Conservation (phyloP, 228 moss, liverwort and hornwort species). For the Sphagnum magellanicum region DNA sequence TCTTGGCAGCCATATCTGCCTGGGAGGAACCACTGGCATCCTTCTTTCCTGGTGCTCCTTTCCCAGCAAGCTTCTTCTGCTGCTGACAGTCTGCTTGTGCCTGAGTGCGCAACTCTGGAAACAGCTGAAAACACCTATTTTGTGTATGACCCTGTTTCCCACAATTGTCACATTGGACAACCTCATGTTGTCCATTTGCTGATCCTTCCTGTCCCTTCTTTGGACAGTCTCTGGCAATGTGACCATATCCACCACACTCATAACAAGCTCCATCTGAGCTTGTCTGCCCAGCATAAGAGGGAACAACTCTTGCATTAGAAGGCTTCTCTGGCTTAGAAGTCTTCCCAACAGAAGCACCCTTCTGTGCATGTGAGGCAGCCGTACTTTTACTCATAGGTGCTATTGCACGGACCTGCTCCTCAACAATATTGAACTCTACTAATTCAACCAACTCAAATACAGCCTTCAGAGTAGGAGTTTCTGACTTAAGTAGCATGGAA, state of each 20-base stretch:
- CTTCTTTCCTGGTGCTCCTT: not conserved
- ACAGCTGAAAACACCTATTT: not conserved
- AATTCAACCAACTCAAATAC: not conserved
- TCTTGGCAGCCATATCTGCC: too few species aligned
- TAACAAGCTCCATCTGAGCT: too few species aligned
- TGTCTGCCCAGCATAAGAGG: too few species aligned
- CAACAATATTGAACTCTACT: slow-evolving; percentile 2
- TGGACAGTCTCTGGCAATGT: too few species aligned
- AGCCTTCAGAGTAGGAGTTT: not conserved
- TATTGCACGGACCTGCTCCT: not conserved
- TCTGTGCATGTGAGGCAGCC: too few species aligned
- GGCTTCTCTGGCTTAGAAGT: too few species aligned
- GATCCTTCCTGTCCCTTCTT: too few species aligned
- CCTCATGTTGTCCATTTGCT: not conserved
- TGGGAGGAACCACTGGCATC: not conserved
- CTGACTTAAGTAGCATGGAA: not conserved
- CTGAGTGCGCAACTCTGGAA: not conserved
- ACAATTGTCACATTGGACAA: not conserved
- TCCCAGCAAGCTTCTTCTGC: not conserved
- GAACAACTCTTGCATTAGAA: too few species aligned
- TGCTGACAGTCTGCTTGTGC: not conserved
- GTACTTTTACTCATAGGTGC: too few species aligned
- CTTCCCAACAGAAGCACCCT: too few species aligned
- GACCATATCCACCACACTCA: too few species aligned
- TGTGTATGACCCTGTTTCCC: too few species aligned